Base-by-base conservation (phyloP, 2,329 filamentous ascomycete species). In the Neofusicoccum parvum region DNA sequence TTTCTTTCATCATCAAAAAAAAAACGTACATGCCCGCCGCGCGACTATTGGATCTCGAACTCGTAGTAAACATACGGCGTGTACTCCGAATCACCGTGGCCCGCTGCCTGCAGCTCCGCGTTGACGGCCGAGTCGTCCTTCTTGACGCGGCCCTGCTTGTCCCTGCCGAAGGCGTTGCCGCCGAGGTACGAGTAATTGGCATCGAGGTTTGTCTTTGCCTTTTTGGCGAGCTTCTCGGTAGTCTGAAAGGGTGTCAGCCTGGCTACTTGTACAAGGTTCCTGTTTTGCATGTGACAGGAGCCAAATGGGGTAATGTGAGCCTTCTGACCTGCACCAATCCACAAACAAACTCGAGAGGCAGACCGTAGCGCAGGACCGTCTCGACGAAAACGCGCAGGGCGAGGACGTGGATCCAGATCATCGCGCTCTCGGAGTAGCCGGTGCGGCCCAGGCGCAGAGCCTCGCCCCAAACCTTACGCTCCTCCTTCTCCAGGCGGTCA, bases 61-160 rank as follows among this genome's bases (percentile, higher is more conserved):
- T 97, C 92, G 80, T 98, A 99, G 83, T 94, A 97, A 75, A 98
- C 95, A 80, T 96, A 99, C 46, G 95, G 90, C 67, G 92, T 95
- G 82, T 98, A 99, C 77, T 97, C 93, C 15, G 87, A 84, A 66
- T 93, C 91, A 17, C 87, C 88, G 39, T 85, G 81, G 0, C 82
- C 90, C 3, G 89, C 90, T 3, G 90, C 89, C 46, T 92, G 92
- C 86, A 97, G 91, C 71, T 98, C 94, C 43, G 88, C 90, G 48
- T 91, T 88, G 74, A 92, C 80, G 34, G 87, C 83, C 14, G 89
- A 88, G 73, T 98, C 94, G 75, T 99, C 95, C 79, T 96, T 96
- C 74, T 90, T 91, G 70, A 95, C 89, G 69, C 92, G 89, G 32
- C 95, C 95, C 74, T 94, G 94, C 86, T 96, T 97, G 82, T 99